Evolutionary conservation across 176 grass and related monocot species (phyloP).

Genomic region (Saccharum officinarum): DNA sequence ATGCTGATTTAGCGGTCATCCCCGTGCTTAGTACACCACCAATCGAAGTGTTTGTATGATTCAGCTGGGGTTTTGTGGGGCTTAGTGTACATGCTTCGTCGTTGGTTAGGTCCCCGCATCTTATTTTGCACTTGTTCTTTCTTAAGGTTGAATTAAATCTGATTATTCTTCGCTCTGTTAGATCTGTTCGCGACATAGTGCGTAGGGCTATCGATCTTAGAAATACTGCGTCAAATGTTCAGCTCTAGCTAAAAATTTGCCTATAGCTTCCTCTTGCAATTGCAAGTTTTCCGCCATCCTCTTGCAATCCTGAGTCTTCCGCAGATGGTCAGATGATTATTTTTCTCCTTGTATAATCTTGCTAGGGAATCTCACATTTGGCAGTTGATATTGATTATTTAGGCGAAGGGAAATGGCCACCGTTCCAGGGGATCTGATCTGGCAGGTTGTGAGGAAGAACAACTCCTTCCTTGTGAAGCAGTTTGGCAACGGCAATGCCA

Average conservation of each 20-base stretch:
- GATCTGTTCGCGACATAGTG: background rate
- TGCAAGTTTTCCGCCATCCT: no score
- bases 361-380: background rate
- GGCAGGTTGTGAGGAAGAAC: conserved; percentile 98
- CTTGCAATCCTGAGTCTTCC: background rate
- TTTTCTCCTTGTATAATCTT: background rate
- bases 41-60: background rate
- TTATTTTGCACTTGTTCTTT: background rate
- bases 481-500: conserved; percentile 85
- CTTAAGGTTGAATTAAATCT: background rate
- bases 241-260: background rate
- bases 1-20: background rate
- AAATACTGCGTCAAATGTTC: background rate
- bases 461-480: conserved; percentile 89
- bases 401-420: conserved; percentile 59
- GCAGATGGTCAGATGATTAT: background rate
- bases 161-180: background rate
- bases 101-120: background rate
- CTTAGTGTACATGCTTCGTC: background rate
- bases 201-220: background rate
- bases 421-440: conserved; percentile 50
- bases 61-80: background rate
- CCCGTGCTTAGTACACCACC: no score
- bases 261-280: background rate
- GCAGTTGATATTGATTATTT: background rate